Conservation (phyloP, 1,284 basidiomycete species). For the Heimioporus retisporus region DNA sequence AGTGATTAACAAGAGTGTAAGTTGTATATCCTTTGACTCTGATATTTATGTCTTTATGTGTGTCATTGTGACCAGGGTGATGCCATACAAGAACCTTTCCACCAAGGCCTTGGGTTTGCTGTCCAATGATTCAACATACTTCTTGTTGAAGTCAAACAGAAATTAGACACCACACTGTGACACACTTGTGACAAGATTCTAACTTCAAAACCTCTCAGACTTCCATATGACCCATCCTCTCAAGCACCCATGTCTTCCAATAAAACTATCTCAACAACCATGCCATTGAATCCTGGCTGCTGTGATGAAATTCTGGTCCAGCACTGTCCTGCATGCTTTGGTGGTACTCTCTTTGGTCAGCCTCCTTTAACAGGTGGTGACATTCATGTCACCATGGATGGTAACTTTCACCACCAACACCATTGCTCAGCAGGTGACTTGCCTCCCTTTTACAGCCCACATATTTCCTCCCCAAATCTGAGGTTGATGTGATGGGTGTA, state of each 20-base stretch:
- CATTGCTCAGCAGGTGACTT: constrained; percentile 5
- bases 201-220: background rate
- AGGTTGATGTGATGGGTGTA: constrained; percentile 3
- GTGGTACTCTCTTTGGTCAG: background rate
- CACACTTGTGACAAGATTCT: background rate
- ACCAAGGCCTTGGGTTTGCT: background rate
- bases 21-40: background rate
- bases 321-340: constrained; percentile 8
- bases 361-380: background rate
- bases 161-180: background rate
- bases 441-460: constrained; percentile 5
- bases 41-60: no score
- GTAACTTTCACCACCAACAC: constrained; percentile 4
- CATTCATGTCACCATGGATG: background rate
- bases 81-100: constrained; percentile 2
- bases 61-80: background rate
- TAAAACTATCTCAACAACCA: no score
- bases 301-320: constrained; percentile 7
- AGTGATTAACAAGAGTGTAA: background rate
- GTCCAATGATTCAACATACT: constrained; percentile 11
- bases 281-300: background rate
- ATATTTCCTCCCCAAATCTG: constrained; percentile 12
- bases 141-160: constrained; percentile 3
- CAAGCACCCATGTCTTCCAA: background rate
- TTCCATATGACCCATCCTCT: background rate